Percentiles rank a stretch among this genome's conserved stretches.
Conservation (phyloP, 2,329 filamentous ascomycete genomes). For the Trichoderma endophyticum region DNA sequence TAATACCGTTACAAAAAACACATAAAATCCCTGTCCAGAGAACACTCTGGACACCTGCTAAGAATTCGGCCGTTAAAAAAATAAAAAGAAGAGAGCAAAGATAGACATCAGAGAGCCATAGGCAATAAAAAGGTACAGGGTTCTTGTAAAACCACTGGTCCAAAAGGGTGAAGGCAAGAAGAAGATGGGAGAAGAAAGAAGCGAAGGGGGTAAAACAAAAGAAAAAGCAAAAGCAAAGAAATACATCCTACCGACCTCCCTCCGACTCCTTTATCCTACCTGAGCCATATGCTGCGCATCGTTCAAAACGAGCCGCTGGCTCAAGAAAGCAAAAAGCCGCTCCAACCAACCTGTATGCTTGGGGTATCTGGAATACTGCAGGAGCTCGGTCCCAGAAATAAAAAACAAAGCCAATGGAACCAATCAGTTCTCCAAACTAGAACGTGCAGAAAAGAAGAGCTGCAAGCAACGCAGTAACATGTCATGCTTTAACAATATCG, state of each 20-base stretch:
- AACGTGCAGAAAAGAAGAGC: slow-evolving; percentile 16
- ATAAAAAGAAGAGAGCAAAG: neutral
- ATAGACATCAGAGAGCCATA: neutral
- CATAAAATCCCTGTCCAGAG: neutral
- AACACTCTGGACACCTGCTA: slow-evolving; percentile 6
- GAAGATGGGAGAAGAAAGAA: neutral
- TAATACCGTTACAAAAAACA: slow-evolving; percentile 9
- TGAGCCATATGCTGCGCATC: slow-evolving; percentile 35
- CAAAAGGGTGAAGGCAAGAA: neutral
- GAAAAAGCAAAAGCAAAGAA: neutral
- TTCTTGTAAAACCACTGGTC: neutral
- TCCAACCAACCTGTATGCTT: slow-evolving; percentile 34
- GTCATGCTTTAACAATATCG: neutral
- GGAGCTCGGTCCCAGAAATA: slow-evolving; percentile 25
- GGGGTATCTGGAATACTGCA: slow-evolving; percentile 33
- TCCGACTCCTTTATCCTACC: slow-evolving; percentile 41
- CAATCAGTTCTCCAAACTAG: slow-evolving; percentile 17
- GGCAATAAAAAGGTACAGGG: neutral
- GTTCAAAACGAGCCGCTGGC: slow-evolving; percentile 29
- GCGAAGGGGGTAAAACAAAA: neutral
- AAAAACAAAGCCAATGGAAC: slow-evolving; percentile 7
- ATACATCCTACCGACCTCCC: slow-evolving; percentile 19
- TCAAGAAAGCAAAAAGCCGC: slow-evolving; percentile 34
- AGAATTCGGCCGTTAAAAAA: slow-evolving; percentile 11
- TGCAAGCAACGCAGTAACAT: neutral